Percentiles rank a stretch among this genome's conserved stretches.
phyloP scores from a whole-genome alignment of 371 early-diverging fungal genomes.

The Rhizopus arrhizus region DNA sequence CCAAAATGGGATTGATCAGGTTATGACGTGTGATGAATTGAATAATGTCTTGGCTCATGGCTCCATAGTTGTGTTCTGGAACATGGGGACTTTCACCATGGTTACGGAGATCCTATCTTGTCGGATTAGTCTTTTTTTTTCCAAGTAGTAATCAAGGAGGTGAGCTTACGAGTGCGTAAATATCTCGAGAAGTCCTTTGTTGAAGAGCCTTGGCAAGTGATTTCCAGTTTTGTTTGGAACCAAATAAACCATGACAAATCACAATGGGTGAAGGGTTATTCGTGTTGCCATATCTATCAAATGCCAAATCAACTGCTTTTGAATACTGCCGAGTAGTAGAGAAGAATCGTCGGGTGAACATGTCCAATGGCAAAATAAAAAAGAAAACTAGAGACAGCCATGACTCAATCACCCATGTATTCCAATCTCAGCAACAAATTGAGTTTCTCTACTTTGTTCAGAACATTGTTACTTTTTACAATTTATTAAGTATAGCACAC shows the following conservation, averaged over 20 bases:
- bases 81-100: constrained; percentile 90
- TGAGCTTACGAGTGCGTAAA: constrained; percentile 61
- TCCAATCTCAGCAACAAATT: too few relatives aligned
- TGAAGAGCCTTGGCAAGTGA: constrained; percentile 79
- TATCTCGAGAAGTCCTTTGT: constrained; percentile 57
- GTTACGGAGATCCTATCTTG: constrained; percentile 81
- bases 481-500: too few relatives aligned
- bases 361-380: background rate
- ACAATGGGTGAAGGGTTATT: constrained; percentile 47
- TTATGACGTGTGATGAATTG: constrained; percentile 63
- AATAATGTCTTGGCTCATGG: constrained; percentile 81
- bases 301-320: constrained; percentile 27
- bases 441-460: too few relatives aligned
- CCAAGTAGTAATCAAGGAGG: background rate
- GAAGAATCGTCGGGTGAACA: background rate
- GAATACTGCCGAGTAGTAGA: background rate
- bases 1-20: constrained; percentile 56
- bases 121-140: background rate
- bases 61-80: constrained; percentile 65
- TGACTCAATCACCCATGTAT: too few relatives aligned
- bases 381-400: background rate
- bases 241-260: constrained; percentile 91
- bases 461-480: too few relatives aligned
- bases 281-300: constrained; percentile 26
- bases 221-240: constrained; percentile 93